Percentiles rank a stretch among this genome's conserved stretches.
These are phyloP conservation scores for Rhododendron molle DNA, from an alignment of 148 eudicot genomes.

Conservation along the genomic window DNA sequence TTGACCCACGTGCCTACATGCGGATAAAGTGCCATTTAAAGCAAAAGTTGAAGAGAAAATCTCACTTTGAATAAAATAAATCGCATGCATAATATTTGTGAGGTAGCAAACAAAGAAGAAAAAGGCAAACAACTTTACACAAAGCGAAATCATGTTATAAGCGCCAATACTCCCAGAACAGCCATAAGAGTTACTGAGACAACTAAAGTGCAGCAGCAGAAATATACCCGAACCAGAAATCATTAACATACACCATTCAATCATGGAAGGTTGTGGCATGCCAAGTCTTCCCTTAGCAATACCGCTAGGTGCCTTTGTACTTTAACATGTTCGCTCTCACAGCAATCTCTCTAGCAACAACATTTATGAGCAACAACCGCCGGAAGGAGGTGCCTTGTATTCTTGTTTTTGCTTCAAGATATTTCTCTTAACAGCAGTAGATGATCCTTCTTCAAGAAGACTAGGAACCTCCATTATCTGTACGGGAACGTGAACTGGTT, in stretches of 20 bases:
- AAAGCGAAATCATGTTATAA: not conserved
- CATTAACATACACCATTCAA: constrained; percentile 19
- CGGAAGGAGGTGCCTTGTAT: constrained; percentile 27
- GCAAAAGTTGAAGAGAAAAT: not conserved
- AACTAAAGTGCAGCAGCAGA: not conserved
- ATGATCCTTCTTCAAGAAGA: constrained; percentile 87
- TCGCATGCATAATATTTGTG: not conserved
- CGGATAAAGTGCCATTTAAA: not conserved
- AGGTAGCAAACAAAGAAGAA: not conserved
- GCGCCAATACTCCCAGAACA: not conserved
- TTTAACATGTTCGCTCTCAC: not conserved
- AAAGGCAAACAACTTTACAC: constrained; percentile 18
- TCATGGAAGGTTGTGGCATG: not conserved
- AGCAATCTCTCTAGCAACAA: not conserved
- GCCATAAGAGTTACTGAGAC: not conserved
- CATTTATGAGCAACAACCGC: constrained; percentile 64
- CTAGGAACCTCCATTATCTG: constrained; percentile 97
- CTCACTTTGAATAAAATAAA: not conserved
- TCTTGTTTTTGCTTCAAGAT: constrained; percentile 75
- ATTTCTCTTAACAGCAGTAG: constrained; percentile 65
- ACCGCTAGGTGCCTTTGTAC: not conserved
- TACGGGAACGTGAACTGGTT: not conserved
- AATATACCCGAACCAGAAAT: not conserved
- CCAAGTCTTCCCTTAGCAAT: not conserved
- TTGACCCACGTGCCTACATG: not conserved